These are phyloP conservation scores for Xerocomellus intermedius DNA, from an alignment of 768 basidiomycete genomes.

Conservation along the genomic window DNA sequence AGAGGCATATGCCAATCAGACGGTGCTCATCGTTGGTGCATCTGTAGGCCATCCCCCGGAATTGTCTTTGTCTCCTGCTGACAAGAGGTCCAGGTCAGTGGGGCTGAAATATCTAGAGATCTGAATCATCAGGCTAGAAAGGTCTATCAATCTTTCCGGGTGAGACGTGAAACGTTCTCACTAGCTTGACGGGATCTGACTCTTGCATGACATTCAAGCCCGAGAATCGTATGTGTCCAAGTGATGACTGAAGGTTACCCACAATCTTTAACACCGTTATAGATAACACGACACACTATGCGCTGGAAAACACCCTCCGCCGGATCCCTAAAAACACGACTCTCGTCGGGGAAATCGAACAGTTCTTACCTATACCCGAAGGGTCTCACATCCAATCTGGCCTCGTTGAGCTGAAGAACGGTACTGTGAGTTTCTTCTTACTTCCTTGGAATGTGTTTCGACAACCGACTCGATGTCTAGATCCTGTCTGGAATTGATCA, in stretches of 20 bases:
- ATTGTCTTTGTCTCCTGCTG: background rate
- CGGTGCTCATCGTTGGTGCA: slow-evolving; percentile 40
- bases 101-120: slow-evolving; percentile 14
- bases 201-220: background rate
- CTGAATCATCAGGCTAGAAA: slow-evolving; percentile 5
- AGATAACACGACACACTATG: background rate
- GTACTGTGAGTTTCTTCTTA: slow-evolving; percentile 2
- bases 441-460: too few species aligned
- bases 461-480: background rate
- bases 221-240: background rate
- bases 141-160: slow-evolving; percentile 15
- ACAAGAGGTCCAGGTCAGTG: background rate
- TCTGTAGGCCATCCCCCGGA: slow-evolving; percentile 1
- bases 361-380: slow-evolving; percentile 4
- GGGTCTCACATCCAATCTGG: slow-evolving; percentile 11
- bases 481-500: slow-evolving; percentile 12
- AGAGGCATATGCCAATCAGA: slow-evolving; percentile 35
- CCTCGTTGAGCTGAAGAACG: too few species aligned
- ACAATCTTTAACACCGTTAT: background rate
- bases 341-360: slow-evolving; percentile 11
- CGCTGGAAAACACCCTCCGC: background rate
- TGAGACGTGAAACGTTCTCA: background rate
- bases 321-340: slow-evolving; percentile 12
- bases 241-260: background rate
- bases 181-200: background rate